These are phyloP conservation scores for Didymella lethalis DNA, from an alignment of 2,329 filamentous ascomycete genomes.

Conservation along the genomic window DNA sequence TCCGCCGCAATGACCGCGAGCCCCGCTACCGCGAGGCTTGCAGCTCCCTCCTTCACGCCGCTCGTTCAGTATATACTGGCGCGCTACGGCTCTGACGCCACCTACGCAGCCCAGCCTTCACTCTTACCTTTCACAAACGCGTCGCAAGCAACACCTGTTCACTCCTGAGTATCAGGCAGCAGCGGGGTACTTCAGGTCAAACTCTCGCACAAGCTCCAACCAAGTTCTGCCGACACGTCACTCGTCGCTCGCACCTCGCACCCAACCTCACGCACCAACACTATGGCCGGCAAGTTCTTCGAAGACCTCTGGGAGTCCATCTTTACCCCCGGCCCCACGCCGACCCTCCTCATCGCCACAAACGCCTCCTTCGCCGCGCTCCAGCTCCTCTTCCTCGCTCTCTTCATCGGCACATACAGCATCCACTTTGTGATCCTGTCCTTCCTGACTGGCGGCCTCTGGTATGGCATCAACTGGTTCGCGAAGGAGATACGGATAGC, in stretches of 20 bases:
- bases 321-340: slow-evolving; percentile 91
- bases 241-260: slow-evolving; percentile 2
- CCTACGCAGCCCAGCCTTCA: slow-evolving; percentile 10
- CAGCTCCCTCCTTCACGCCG: slow-evolving; percentile 22
- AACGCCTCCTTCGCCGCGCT: slow-evolving; percentile 88
- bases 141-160: slow-evolving; percentile 16
- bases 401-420: slow-evolving; percentile 83
- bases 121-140: slow-evolving; percentile 1
- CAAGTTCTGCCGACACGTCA: slow-evolving; percentile 15
- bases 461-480: slow-evolving; percentile 98
- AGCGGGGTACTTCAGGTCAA: slow-evolving; percentile 16
- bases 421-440: slow-evolving; percentile 89
- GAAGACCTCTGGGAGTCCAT: slow-evolving; percentile 87
- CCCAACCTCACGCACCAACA: not conserved
- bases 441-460: slow-evolving; percentile 78
- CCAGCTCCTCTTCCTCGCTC: slow-evolving; percentile 76
- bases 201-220: slow-evolving; percentile 7
- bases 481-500: slow-evolving; percentile 68
- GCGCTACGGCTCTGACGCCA: slow-evolving; percentile 20
- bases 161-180: slow-evolving; percentile 12
- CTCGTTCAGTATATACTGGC: slow-evolving; percentile 20
- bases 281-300: slow-evolving; percentile 61
- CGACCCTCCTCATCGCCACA: slow-evolving; percentile 85
- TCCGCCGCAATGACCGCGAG: slow-evolving; percentile 19
- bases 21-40: slow-evolving; percentile 21